These are phyloP conservation scores for Fraxinus nigra DNA, from an alignment of 305 asterid species.

Conservation along the genomic window DNA sequence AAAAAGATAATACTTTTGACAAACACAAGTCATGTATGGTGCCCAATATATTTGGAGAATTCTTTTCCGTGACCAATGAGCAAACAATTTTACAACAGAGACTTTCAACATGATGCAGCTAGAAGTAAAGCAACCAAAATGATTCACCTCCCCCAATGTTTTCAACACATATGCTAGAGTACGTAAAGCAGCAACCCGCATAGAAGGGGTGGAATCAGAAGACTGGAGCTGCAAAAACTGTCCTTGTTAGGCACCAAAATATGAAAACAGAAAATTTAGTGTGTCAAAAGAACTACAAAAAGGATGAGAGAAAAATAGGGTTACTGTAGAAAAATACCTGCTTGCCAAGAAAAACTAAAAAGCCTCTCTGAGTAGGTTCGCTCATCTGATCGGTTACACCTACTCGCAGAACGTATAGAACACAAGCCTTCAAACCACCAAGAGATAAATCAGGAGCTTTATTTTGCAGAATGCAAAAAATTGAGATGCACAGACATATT, in stretches of 20 bases:
- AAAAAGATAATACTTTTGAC: not conserved
- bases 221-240: slow-evolving; percentile 78
- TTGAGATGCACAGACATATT: slow-evolving; percentile 20
- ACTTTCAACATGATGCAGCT: slow-evolving; percentile 21
- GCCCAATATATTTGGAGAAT: slow-evolving; percentile 5
- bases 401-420: slow-evolving; percentile 80
- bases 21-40: not conserved
- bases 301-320: slow-evolving; percentile 15
- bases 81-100: slow-evolving; percentile 3
- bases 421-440: slow-evolving; percentile 86
- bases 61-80: slow-evolving; percentile 8
- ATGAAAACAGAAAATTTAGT: slow-evolving; percentile 7
- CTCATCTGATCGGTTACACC: slow-evolving; percentile 98
- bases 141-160: slow-evolving; percentile 93
- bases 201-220: slow-evolving; percentile 81
- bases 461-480: slow-evolving; percentile 20
- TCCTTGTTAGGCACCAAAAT: slow-evolving; percentile 24
- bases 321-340: slow-evolving; percentile 57
- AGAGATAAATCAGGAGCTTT: slow-evolving; percentile 36
- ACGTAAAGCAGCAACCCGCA: slow-evolving; percentile 80
- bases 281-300: slow-evolving; percentile 15
- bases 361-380: slow-evolving; percentile 93
- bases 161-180: slow-evolving; percentile 77
- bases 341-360: slow-evolving; percentile 75
- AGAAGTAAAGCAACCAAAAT: slow-evolving; percentile 27